Evolutionary conservation across 371 early-diverging fungal genomes (phyloP), one percentile per base, ranked within the genome.

Genomic region (Sporodiniella umbellata): DNA sequence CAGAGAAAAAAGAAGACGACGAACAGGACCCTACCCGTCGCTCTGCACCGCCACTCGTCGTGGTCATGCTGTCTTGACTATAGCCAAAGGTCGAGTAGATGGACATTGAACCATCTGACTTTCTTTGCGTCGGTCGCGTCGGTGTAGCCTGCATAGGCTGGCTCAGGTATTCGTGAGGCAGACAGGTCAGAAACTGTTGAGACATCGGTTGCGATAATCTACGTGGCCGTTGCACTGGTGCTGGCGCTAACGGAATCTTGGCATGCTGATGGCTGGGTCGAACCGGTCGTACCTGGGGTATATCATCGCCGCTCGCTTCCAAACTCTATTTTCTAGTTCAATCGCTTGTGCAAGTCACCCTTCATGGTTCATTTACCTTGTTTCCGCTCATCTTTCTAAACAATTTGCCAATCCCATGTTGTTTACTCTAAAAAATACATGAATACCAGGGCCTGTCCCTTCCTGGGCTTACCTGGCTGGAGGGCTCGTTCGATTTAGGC

Each of bases 241-340:
- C 54, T n/a, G 63, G 63, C 2, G 63, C 63, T 10, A 62, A 21
- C 15, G 63, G 63, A 23, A 62, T 62, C 10, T 57, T 57, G n/a
- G 51, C 31, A 15, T 54, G 54, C 10, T 38, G 37, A 12, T 44
- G 11, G 4, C 21, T 51, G 19, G 28, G 23, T 42, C 53, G 53
- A 30, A 58, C 44, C 1, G 58, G 58, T 22, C 58, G 37, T 25
- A 62, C 48, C 43, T 51, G 45, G 25, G 63, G 63, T 19, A 40
- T 7, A 21, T 40, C 21, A 18, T 40, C 40, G 47, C 46, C 35
- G 15, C 15, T 8, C 14, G 15, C 4, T 35, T 14, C 15, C 15
- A 11, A 35, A n/a, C 14, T 35, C 14, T 35, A n/a, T 35, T 35
- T 35, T 35, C 4, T 35, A 5, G 15, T n/a, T n/a, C 14, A n/a